A percentile compares a stretch with the other conserved stretches of the same genome.
Conservation (phyloP, 2,329 filamentous ascomycete genomes). For the Fusarium bulbicola region DNA sequence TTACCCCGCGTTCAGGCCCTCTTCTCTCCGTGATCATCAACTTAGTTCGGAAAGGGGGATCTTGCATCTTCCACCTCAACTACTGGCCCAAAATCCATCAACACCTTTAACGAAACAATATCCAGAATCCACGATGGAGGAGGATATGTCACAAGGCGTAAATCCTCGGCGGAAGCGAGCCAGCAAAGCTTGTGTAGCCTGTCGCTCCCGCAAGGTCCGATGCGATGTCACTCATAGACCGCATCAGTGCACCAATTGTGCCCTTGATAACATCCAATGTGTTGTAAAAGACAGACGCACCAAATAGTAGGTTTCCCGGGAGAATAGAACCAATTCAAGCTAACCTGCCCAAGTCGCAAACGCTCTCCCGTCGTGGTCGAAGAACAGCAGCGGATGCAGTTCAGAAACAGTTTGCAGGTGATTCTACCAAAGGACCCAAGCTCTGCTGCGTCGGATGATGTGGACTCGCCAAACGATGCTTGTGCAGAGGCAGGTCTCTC, state of each 20-base stretch:
- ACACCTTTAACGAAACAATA: not conserved
- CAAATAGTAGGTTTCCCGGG: slow-evolving; percentile 1
- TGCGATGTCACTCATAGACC: slow-evolving; percentile 22
- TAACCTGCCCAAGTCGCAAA: not conserved
- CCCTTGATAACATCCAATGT: slow-evolving; percentile 19
- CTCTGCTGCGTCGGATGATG: not conserved
- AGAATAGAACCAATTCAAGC: accelerated
- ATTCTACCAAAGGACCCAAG: not conserved
- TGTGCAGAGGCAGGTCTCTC: not conserved
- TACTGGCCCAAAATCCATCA: not conserved
- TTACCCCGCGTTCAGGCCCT: not conserved
- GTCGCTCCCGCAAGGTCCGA: slow-evolving; percentile 18
- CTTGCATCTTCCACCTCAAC: not conserved
- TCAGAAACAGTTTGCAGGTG: not conserved
- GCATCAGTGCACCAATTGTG: slow-evolving; percentile 20
- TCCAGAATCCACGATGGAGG: not conserved
- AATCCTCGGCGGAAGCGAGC: slow-evolving; percentile 1
- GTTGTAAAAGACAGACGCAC: slow-evolving; percentile 14
- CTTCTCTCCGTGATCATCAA: no score
- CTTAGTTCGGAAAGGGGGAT: not conserved
- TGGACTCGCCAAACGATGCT: not conserved
- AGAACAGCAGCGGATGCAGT: not conserved
- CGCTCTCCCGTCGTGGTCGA: not conserved
- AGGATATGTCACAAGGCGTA: not conserved
- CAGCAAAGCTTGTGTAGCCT: slow-evolving; percentile 18